Percentiles rank a stretch among this genome's conserved stretches.
Conservation (phyloP, 2,329 filamentous ascomycete genomes). For the Phyllosticta citribraziliensis region DNA sequence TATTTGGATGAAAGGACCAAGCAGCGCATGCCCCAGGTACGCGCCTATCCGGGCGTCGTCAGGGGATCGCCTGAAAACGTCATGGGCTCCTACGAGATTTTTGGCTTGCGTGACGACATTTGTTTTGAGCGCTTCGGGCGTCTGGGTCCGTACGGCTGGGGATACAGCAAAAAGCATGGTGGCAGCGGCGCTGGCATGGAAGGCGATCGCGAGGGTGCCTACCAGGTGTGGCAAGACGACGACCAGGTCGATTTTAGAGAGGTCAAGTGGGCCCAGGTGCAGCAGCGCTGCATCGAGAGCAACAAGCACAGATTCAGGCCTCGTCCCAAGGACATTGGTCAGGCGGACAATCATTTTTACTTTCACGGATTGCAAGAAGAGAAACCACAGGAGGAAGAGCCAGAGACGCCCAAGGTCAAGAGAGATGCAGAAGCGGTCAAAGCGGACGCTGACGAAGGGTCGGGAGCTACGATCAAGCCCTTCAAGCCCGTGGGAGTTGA, state of each 20-base stretch:
- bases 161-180: slow-evolving; percentile 69
- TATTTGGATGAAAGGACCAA: slow-evolving; percentile 62
- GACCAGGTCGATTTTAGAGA: slow-evolving; percentile 67
- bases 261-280: slow-evolving; percentile 69
- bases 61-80: slow-evolving; percentile 75
- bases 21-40: slow-evolving; percentile 58
- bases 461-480: background rate
- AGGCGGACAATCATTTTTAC: slow-evolving; percentile 27
- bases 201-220: slow-evolving; percentile 71
- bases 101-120: slow-evolving; percentile 71
- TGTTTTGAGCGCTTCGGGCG: slow-evolving; percentile 91
- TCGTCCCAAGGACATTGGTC: slow-evolving; percentile 17
- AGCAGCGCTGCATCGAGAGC: slow-evolving; percentile 60
- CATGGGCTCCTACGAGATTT: slow-evolving; percentile 74
- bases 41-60: slow-evolving; percentile 68
- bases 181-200: slow-evolving; percentile 79
- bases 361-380: slow-evolving; percentile 27
- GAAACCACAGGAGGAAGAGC: slow-evolving; percentile 16
- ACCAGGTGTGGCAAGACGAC: slow-evolving; percentile 62
- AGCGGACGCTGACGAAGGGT: background rate
- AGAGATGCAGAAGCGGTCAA: background rate
- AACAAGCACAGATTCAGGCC: slow-evolving; percentile 61
- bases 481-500: background rate
- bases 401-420: slow-evolving; percentile 6
- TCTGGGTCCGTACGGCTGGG: slow-evolving; percentile 80